phyloP scores from a whole-genome alignment of 1,284 basidiomycete species.

The Golubevia pallescens region DNA sequence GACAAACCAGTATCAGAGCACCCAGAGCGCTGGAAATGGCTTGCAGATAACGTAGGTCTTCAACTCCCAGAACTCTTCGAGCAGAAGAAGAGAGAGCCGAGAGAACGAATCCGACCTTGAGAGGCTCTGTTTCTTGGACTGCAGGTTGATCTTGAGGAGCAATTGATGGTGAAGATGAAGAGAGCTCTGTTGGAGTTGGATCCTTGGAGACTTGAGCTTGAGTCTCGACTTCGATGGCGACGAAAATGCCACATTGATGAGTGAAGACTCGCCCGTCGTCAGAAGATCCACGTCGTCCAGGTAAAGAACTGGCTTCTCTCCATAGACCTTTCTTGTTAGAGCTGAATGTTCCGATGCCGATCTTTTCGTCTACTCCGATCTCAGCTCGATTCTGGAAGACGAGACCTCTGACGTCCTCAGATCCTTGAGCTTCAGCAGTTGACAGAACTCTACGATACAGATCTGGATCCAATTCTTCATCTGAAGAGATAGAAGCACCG shows the following conservation, averaged over 20 bases:
- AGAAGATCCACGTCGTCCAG: neutral
- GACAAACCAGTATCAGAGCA: too few species aligned
- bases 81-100: neutral
- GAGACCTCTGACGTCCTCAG: neutral
- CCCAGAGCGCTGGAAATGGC: neutral
- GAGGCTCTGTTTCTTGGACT: neutral
- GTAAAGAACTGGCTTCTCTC: neutral
- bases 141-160: neutral
- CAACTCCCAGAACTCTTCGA: neutral
- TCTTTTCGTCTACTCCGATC: neutral
- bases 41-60: neutral
- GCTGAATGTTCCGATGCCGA: neutral
- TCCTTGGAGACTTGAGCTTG: neutral
- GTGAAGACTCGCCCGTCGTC: neutral
- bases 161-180: neutral
- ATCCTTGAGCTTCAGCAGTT: neutral
- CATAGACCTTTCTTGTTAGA: neutral
- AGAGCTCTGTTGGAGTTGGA: neutral
- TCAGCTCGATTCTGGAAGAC: neutral
- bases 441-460: neutral
- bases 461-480: neutral
- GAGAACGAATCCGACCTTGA: neutral
- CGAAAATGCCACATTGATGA: neutral
- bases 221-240: neutral
- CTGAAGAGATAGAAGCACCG: neutral